Evolutionary conservation across 2,329 filamentous ascomycete species (phyloP).

Genomic region (Pseudopyrenochaeta lycopersici): DNA sequence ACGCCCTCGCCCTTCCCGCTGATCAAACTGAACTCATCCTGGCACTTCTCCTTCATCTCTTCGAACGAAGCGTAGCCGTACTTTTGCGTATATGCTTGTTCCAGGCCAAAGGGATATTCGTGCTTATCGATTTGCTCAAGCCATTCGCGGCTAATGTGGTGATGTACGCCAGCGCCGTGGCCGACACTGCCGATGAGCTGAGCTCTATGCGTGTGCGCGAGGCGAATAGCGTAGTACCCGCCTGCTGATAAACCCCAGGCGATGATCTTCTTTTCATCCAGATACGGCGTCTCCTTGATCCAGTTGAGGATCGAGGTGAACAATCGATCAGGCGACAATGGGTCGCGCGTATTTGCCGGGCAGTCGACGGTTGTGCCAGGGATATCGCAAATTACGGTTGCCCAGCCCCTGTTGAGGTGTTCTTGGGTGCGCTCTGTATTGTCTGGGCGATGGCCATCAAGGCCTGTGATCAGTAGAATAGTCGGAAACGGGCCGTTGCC

Average conservation of each 20-base stretch:
- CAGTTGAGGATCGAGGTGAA: constrained; percentile 63
- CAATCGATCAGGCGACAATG: constrained; percentile 60
- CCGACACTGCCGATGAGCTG: constrained; percentile 59
- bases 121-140: constrained; percentile 61
- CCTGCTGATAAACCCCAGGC: constrained; percentile 67
- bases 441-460: constrained; percentile 67
- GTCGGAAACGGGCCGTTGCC: constrained; percentile 55
- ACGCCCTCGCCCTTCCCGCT: constrained; percentile 61
- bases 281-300: constrained; percentile 53
- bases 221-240: constrained; percentile 65
- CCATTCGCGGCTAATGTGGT: constrained; percentile 66
- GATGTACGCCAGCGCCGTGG: constrained; percentile 64
- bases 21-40: constrained; percentile 62
- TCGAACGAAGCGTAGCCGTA: constrained; percentile 50
- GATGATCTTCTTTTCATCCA: constrained; percentile 59
- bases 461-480: constrained; percentile 64
- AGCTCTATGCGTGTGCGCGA: constrained; percentile 65
- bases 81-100: constrained; percentile 58
- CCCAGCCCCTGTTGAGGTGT: constrained; percentile 58
- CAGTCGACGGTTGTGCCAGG: constrained; percentile 65
- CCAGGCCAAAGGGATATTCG: constrained; percentile 68
- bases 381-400: constrained; percentile 62
- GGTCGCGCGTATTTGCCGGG: constrained; percentile 59
- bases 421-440: constrained; percentile 55
- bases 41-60: constrained; percentile 58